Evolutionary conservation across 139 green algal genomes (phyloP), one percentile per base, ranked within the genome.

Genomic region (Zygnema cylindricum): DNA sequence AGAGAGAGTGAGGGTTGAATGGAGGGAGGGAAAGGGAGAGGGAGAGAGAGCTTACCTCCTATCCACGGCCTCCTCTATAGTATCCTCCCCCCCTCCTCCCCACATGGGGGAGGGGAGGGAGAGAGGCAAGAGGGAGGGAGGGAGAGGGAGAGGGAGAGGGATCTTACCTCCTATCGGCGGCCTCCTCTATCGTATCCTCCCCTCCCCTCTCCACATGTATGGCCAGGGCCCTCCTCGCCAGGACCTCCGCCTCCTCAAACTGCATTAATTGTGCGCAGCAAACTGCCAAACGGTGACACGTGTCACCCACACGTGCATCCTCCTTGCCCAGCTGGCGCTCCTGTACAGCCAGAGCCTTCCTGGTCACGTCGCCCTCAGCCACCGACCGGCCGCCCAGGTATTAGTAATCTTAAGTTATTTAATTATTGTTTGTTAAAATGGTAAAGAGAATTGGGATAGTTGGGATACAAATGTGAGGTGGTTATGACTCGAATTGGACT

Each of bases 191-290:
- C 16, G 49, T 25, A 7, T 25, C 49, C 16, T 63, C 49, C 49
- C 49, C 49, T 16, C 7, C 11, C 57, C 30, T 25, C 71, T 79
- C 11, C 71, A 54, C 11, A 16, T 79, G 71, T 23, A 79, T 41
- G 36, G 7, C 11, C 7, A 79, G 71, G 11, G 71, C 71, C 71
- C 71, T 7, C 3, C 7, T 11, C 11, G 36, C 71, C 36, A 79
- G 16, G 7, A 16, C 11, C 71, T 79, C 71, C 71, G 71, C 71
- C 71, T 79, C 7, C 36, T 41, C 71, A 79, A 79, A 79, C 71
- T 43, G 7, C 71, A 79, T 79, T 16, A 79, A 11, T 16, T 79
- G 71, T 16, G 71, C 71, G 16, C 21, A 16, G 3, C 11, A 7
- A 41, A 40, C 71, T 43, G 71, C 71, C 16, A 79, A 41, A 41